Evolutionary conservation across 2,329 filamentous ascomycete genomes (phyloP).

Genomic region (Keithomyces neogunnii): DNA sequence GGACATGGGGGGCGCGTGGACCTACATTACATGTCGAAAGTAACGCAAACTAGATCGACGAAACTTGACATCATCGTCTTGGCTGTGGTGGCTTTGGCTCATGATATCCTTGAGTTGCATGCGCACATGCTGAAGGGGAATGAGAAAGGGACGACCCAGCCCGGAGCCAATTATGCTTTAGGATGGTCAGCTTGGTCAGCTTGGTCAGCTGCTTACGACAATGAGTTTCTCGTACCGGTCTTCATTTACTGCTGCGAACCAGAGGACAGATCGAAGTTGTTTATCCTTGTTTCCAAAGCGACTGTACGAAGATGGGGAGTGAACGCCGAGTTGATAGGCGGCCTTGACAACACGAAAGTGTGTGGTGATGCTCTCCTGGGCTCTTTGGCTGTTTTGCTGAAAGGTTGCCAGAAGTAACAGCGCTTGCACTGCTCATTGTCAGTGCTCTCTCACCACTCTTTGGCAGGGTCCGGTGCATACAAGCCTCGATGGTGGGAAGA

Average conservation of each 20-base stretch:
- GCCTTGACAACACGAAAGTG: slow-evolving; percentile 23
- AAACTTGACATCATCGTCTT: neutral
- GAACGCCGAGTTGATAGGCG: slow-evolving; percentile 24
- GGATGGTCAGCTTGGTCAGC: neutral
- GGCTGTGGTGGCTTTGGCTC: neutral
- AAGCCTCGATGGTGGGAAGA: slow-evolving; percentile 12
- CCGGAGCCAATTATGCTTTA: slow-evolving; percentile 13
- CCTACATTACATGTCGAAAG: slow-evolving; percentile 13
- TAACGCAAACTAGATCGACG: slow-evolving; percentile 9
- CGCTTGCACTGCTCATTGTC: slow-evolving; percentile 17
- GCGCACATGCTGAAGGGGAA: slow-evolving; percentile 9
- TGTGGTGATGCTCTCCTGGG: slow-evolving; percentile 22
- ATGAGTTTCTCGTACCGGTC: slow-evolving; percentile 12
- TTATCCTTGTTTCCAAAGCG: slow-evolving; percentile 14
- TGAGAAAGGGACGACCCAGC: slow-evolving; percentile 13
- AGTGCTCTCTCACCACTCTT: neutral
- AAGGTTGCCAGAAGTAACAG: slow-evolving; percentile 22
- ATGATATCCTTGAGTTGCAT: slow-evolving; percentile 6
- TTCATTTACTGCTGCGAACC: slow-evolving; percentile 23
- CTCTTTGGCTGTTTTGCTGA: slow-evolving; percentile 25
- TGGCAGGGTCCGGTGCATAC: slow-evolving; percentile 2
- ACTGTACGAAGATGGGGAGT: slow-evolving; percentile 20
- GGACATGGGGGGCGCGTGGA: neutral
- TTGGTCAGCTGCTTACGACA: neutral
- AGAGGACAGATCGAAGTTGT: slow-evolving; percentile 18